Base-by-base conservation (phyloP, 2,329 filamentous ascomycete genomes). In the Botrytis elliptica region DNA sequence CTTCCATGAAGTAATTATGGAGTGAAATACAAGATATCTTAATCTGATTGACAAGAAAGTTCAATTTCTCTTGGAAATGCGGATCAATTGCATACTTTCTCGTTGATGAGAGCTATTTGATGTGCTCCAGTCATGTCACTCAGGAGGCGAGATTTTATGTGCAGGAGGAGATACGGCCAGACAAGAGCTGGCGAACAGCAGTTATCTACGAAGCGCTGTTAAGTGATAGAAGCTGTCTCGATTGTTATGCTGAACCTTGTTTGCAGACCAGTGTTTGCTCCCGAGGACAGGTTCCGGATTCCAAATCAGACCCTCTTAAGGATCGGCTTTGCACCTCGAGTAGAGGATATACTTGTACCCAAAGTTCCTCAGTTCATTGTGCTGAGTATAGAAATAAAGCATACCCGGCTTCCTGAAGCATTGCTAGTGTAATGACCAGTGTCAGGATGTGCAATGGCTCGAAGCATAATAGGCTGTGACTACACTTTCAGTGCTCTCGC, bases 1-100 rank as follows among this genome's bases (percentile, higher is more conserved):
- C 1, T 22, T 7, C 7, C 3, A 20, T 12, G 2, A 18, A 25
- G 4, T 1, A 57, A 44, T 9, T n/a, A 14, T 25, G 16, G 36
- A 33, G 25, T 3, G n/a, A 22, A 25, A 29, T 25, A 33, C 7
- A 20, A 12, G 40, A 18, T 10, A 3, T 25, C 2, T 25, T 57
- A 4, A 16, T 44, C 18, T 33, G 1, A 0, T 33, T 44, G 10
- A 33, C 4, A 9, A 6, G 5, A 3, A 10, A 0, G 8, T 33
- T 1, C 10, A n/a, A 8, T 25, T 33, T 10, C 7, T n/a, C 22
- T 36, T 29, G 29, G 3, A 9, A 16, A 29, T 38, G 5, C 40
- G 7, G 29, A 42, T 33, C 8, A 4, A 25, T 42, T 57, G 25
- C 10, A n/a, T 8, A 16, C 5, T 10, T 52, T 44, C 38, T 40